Evolutionary conservation across 352 stramenopile genomes (phyloP).

Genomic region (Peronospora belbahrii): DNA sequence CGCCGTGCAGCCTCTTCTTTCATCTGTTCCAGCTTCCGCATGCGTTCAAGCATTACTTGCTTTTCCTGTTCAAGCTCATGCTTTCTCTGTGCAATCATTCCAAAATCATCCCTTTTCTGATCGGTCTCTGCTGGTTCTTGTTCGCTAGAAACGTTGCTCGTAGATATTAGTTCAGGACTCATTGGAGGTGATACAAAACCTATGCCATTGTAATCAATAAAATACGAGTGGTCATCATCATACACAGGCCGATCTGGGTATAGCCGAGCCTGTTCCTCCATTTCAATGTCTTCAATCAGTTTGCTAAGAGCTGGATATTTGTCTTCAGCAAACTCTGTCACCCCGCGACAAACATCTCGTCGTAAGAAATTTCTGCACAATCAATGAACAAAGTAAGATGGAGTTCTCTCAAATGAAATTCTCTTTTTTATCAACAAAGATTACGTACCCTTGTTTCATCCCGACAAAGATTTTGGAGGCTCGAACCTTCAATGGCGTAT

Average conservation of each 20-base stretch:
- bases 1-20: slow-evolving; percentile 43
- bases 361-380: slow-evolving; percentile 48
- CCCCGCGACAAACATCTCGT: slow-evolving; percentile 67
- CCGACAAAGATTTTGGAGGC: slow-evolving; percentile 62
- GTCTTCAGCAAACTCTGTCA: slow-evolving; percentile 67
- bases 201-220: slow-evolving; percentile 42
- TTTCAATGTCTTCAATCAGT: slow-evolving; percentile 57
- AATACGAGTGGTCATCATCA: slow-evolving; percentile 68
- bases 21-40: slow-evolving; percentile 35
- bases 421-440: not conserved
- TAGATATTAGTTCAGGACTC: not conserved
- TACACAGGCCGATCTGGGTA: slow-evolving; percentile 52
- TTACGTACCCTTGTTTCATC: slow-evolving; percentile 74
- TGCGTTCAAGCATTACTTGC: slow-evolving; percentile 41
- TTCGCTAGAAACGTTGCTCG: not conserved
- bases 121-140: slow-evolving; percentile 7
- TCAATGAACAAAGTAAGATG: not conserved
- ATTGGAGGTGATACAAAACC: not conserved
- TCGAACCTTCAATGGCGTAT: slow-evolving; percentile 48
- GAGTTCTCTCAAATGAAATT: too few species aligned
- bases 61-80: slow-evolving; percentile 54
- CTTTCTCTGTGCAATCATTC: slow-evolving; percentile 48
- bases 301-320: slow-evolving; percentile 72
- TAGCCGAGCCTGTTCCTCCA: slow-evolving; percentile 42
- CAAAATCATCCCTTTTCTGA: slow-evolving; percentile 38